These are phyloP conservation scores for Aegilops speltoides DNA, from an alignment of 176 grass and related monocot genomes.

Conservation along the genomic window DNA sequence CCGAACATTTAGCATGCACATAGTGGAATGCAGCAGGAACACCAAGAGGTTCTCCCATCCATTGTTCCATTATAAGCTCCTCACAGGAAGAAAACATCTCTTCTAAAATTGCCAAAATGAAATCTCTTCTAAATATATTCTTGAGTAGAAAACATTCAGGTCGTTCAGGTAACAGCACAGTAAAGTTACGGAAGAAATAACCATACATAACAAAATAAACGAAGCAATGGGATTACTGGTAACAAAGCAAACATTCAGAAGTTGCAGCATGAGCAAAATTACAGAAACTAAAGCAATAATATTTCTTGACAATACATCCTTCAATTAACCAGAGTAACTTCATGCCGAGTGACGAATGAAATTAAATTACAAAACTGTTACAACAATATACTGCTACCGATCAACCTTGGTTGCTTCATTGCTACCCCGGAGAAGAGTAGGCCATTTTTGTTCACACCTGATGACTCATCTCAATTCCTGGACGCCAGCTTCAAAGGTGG, in stretches of 20 bases:
- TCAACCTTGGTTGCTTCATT: constrained; percentile 4
- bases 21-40: not conserved
- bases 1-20: not conserved
- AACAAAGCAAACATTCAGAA: not conserved
- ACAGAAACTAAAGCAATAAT: not conserved
- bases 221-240: not conserved
- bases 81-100: not conserved
- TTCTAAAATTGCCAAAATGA: not conserved
- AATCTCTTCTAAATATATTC: not conserved
- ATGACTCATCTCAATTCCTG: not conserved
- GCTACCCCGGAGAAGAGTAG: not conserved
- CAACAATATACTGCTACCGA: constrained; percentile 6
- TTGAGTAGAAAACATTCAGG: not conserved
- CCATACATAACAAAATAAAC: too few relatives aligned
- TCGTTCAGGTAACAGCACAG: not conserved
- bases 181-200: not conserved
- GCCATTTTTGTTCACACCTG: not conserved
- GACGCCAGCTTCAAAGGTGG: constrained; percentile 10
- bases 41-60: not conserved
- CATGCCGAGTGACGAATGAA: not conserved
- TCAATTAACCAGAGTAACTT: constrained; percentile 13
- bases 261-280: not conserved
- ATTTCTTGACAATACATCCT: not conserved
- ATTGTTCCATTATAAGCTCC: not conserved
- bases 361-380: constrained; percentile 40